Evolutionary conservation across 164 flowering plant genomes (phyloP).

Genomic region (Annona cherimola): DNA sequence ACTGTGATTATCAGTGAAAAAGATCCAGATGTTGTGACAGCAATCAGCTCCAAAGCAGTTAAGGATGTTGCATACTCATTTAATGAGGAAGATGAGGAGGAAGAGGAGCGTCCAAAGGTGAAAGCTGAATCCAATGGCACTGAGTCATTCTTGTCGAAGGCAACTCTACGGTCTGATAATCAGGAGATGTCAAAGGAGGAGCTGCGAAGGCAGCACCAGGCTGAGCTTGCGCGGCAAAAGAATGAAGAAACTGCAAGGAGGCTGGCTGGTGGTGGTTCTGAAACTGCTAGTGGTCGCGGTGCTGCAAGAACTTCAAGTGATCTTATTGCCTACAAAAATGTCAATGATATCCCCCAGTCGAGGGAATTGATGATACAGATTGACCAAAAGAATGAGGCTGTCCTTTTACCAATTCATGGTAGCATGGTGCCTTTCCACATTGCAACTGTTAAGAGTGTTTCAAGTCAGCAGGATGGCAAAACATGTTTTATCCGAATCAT

Average conservation of each 20-base stretch:
- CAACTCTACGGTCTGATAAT: conserved; percentile 63
- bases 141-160: conserved; percentile 35
- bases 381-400: conserved; percentile 74
- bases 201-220: conserved; percentile 70
- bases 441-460: conserved; percentile 57
- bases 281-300: conserved; percentile 23
- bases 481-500: conserved; percentile 64
- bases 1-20: conserved; percentile 53
- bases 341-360: conserved; percentile 55
- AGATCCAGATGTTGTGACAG: conserved; percentile 45
- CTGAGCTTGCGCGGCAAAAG: conserved; percentile 76
- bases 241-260: conserved; percentile 80
- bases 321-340: conserved; percentile 58
- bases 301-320: conserved; percentile 33
- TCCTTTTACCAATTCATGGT: conserved; percentile 71
- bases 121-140: conserved; percentile 28
- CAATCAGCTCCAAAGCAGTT: conserved; percentile 47
- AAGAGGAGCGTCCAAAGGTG: conserved; percentile 36
- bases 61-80: conserved; percentile 76
- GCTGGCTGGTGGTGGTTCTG: conserved; percentile 63
- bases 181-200: conserved; percentile 74
- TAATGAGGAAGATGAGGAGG: conserved; percentile 69
- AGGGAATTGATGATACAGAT: conserved; percentile 66
- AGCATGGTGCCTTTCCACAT: conserved; percentile 79
- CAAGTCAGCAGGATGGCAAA: conserved; percentile 64